Base-by-base conservation (phyloP, 345 rosid species). In the Eucalyptus virginea region DNA sequence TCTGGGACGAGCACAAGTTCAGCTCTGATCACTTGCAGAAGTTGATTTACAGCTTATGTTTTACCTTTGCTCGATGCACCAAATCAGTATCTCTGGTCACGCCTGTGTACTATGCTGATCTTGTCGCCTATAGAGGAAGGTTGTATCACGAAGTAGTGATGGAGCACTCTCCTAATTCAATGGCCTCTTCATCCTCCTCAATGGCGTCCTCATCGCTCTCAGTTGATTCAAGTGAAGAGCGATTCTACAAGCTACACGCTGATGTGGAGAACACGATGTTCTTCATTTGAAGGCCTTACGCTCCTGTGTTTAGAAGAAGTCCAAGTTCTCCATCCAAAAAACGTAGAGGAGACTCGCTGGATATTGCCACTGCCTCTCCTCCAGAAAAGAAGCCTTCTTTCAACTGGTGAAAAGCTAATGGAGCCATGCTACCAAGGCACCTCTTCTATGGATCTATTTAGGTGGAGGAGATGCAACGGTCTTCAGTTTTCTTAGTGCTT, bases 21-120 rank as follows among this genome's bases (percentile, higher is more conserved):
- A 88, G 93, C 14, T 97, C 99, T 2, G 98, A 97, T 80, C 90
- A 92, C 40, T 87, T 96, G 90, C 97, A 97, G 91, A 91, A 94
- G 91, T 94, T 97, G 48, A 96, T 95, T 47, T 97, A 96, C 77
- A 88, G 94, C 91, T 90, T 97, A 95, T 97, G 99, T 86, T 97
- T 95, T 92, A 97, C 98, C 88, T 96, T 95, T 91, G 94, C 98
- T 87, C 93, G 99, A 8, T 97, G 99, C 92, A 96, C 99, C 23
- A 96, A 95, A 89, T 96, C 94, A 4, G 98, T 96, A 26, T 95
- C 99, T 10, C 88, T 96, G 37, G 97, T 97, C 44, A 97, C 99
- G 26, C 99, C 99, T 1, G 97, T 96, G 14, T 92, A 92, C 89
- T 97, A 97, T 87, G 99, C 99, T 9, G 99, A 96, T 91, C 93